Base-by-base conservation (phyloP, 2,329 filamentous ascomycete genomes). In the Paraconiothyrium brasiliense region DNA sequence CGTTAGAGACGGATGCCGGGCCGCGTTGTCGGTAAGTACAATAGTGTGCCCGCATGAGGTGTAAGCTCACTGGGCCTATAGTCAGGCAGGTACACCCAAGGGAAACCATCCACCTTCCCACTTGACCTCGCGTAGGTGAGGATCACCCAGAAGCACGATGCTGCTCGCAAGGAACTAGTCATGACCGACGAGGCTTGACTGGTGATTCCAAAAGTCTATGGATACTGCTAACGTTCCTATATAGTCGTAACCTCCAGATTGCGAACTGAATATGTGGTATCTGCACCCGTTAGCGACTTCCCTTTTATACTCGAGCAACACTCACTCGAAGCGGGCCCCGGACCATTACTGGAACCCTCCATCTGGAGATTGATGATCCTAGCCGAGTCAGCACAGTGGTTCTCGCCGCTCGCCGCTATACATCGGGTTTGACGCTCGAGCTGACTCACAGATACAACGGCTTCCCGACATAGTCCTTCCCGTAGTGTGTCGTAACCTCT, bases 401-500 rank as follows among this genome's bases (percentile, higher is more conserved):
- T 14, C n/a, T 22, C 37, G 13, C 13, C 27, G n/a, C 20, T 11
- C 39, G 10, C 5, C 10, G 16, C 27, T 32, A 20, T 20, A 20
- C 20, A 20, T 20, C 20, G 20, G 1, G 20, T 20, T 20, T 27
- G 11, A 34, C 22, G 39, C 27, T 34, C 39, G 16, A 34, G 4
- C 3, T 57, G 20, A 66, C 69, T 67, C 48, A 71, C 69, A 76
- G 59, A 59, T 68, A 76, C 37, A 76, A 55, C 22, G 66, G 65
- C 59, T 70, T 70, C 3, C 83, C 84, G 6, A 85, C 78, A 68
- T 82, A 86, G 0, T 78, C 81, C 16, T 75, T 79, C 0, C 84
- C 86, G 46, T 81, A 79, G 69, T 87, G 85, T 3, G 81, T 85
- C 24, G 82, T 79, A 8, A 86, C 71, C 41, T 84, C 73, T 32